These are phyloP conservation scores for Ceratocystis ficicola DNA, from an alignment of 2,329 filamentous ascomycete species.

Conservation along the genomic window DNA sequence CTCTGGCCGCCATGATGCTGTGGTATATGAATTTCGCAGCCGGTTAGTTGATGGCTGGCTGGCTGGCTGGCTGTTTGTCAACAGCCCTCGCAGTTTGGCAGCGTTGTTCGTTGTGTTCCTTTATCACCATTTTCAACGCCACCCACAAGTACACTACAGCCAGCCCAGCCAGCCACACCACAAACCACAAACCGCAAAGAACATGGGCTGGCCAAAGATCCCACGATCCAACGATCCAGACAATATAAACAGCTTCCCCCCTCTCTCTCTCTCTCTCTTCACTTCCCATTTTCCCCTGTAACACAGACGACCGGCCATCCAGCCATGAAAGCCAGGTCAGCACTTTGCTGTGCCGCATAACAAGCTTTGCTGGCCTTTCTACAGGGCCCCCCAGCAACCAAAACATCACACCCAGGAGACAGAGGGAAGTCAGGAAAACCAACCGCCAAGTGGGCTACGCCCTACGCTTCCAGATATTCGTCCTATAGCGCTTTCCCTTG, in stretches of 20 bases:
- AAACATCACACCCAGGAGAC: not conserved
- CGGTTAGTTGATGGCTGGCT: no score
- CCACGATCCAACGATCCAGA: not conserved
- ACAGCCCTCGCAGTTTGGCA: no score
- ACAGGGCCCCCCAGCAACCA: constrained; percentile 1
- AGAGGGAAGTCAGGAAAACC: not conserved
- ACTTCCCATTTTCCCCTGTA: not conserved
- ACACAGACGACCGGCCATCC: not conserved
- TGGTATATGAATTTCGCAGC: no score
- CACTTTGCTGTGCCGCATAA: constrained; percentile 3
- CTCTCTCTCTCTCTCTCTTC: not conserved
- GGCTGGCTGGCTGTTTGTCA: no score
- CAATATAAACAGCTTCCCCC: not conserved
- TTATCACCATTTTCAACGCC: not conserved
- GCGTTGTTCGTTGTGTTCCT: no score
- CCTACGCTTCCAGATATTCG: no score
- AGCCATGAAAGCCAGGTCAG: not conserved
- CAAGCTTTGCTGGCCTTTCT: not conserved
- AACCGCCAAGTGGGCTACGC: not conserved
- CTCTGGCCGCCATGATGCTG: no score
- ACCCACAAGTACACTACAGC: not conserved
- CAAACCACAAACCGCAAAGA: not conserved
- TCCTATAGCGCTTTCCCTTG: no score
- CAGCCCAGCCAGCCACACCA: not conserved
- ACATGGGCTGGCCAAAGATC: not conserved